phyloP scores from a whole-genome alignment of 306 rosid species.

The Prunus armeniaca region DNA sequence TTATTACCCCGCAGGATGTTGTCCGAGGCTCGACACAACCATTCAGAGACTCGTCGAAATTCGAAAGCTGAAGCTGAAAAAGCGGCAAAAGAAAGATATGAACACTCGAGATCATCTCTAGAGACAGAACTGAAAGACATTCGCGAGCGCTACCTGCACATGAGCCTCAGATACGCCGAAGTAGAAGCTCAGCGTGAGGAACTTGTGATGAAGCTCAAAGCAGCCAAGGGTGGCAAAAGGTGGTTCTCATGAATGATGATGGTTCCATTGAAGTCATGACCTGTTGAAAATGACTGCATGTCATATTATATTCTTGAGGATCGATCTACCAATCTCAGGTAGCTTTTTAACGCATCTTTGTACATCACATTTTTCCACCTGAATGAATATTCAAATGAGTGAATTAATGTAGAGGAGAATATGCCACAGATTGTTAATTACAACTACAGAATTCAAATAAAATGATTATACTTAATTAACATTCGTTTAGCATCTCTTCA shows the following conservation, averaged over 20 bases:
- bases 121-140: slow-evolving; percentile 82
- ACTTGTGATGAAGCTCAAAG: slow-evolving; percentile 83
- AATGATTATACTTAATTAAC: neutral
- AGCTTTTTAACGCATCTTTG: slow-evolving; percentile 18
- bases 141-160: slow-evolving; percentile 74
- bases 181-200: slow-evolving; percentile 91
- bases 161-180: slow-evolving; percentile 95
- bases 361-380: slow-evolving; percentile 29
- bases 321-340: slow-evolving; percentile 35
- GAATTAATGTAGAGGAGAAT: slow-evolving; percentile 24
- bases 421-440: neutral
- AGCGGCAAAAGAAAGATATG: slow-evolving; percentile 53
- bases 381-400: slow-evolving; percentile 20
- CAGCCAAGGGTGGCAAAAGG: slow-evolving; percentile 48
- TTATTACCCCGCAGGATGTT: slow-evolving; percentile 40
- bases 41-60: slow-evolving; percentile 31
- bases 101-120: slow-evolving; percentile 57
- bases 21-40: slow-evolving; percentile 40
- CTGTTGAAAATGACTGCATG: neutral
- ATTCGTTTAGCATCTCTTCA: neutral
- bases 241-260: slow-evolving; percentile 51
- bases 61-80: slow-evolving; percentile 46
- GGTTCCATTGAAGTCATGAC: neutral
- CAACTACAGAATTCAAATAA: neutral
- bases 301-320: slow-evolving; percentile 1